Conservation (phyloP, 2,329 filamentous ascomycete genomes). For the Alternaria incomplexa region DNA sequence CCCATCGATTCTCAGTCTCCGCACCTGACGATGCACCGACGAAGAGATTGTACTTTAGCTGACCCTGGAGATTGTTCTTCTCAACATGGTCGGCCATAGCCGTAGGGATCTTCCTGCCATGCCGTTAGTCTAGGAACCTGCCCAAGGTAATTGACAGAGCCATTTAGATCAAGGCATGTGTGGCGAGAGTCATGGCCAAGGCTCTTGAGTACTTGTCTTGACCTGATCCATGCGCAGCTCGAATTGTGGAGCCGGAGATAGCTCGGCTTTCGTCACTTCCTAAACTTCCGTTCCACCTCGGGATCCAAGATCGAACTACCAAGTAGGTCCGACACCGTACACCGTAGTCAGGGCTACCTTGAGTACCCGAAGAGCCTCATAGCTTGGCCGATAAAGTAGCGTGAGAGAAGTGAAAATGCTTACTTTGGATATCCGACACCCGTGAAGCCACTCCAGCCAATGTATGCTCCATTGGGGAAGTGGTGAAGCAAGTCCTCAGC, state of each 20-base stretch:
- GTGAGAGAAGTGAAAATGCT: constrained; percentile 36
- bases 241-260: constrained; percentile 27
- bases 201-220: background rate
- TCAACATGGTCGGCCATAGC: constrained; percentile 89
- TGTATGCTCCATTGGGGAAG: constrained; percentile 84
- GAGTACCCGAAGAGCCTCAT: background rate
- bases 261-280: constrained; percentile 26
- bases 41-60: constrained; percentile 86
- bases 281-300: constrained; percentile 40
- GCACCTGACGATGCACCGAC: constrained; percentile 89
- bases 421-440: constrained; percentile 89
- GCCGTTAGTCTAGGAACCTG: constrained; percentile 1
- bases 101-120: constrained; percentile 75
- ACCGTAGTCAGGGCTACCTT: background rate
- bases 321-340: constrained; percentile 7
- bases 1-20: constrained; percentile 92
- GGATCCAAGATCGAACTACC: constrained; percentile 16
- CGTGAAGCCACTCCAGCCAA: constrained; percentile 91
- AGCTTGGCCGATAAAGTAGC: background rate
- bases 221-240: constrained; percentile 13
- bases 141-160: background rate
- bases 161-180: background rate
- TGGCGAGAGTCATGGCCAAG: background rate
- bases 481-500: constrained; percentile 79
- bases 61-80: constrained; percentile 80